Evolutionary conservation across 1,139 yeast species (phyloP), one percentile per base, ranked within the genome.

Genomic region (Lodderomyces elongisporus): DNA sequence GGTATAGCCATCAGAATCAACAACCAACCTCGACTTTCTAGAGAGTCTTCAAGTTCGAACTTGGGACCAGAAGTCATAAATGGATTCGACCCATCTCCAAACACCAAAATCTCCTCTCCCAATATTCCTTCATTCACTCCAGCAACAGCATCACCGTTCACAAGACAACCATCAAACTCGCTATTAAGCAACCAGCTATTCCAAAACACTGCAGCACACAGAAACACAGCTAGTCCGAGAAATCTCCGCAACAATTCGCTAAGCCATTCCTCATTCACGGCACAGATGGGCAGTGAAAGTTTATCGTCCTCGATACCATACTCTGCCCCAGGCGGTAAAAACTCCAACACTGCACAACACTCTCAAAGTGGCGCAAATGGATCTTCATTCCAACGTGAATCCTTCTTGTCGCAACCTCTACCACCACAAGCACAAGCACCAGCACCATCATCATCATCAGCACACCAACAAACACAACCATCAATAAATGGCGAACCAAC

Each of bases 231-330:
- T 6, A 58, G 66, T 39, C 76, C 74, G 4, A 54, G 74, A 28
- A 56, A 65, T 31, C 61, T 59, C 28, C 55, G 70, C 25, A 66
- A 70, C 30, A 67, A 69, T 37, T 69, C 74, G 16, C 56, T 65
- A 21, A 57, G 74, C 4, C 72, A 66, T 45, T 57, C 70, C 20
- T 60, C 67, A 17, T 64, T 66, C 37, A 49, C 59, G 35, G 12
- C 17, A 10, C 23, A 18, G 5, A 56, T 60, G 35, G 64, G 64
- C 25, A 52, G 55, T 25, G 73, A 68, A 39, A 70, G 80, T 35
- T 61, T 79, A 42, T 74, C 85, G 9, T 63, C 77, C 14, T 70
- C 77, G 32, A 81, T 82, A 34, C 91, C 91, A 1, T 82, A 79
- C 52, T 68, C 81, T 5, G 88, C 80, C 2, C 91, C 91, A 1